Percentiles rank a stretch among this genome's conserved stretches.
phyloP scores from a whole-genome alignment of 495 filamentous ascomycete species.

The Xylaria nigripes region DNA sequence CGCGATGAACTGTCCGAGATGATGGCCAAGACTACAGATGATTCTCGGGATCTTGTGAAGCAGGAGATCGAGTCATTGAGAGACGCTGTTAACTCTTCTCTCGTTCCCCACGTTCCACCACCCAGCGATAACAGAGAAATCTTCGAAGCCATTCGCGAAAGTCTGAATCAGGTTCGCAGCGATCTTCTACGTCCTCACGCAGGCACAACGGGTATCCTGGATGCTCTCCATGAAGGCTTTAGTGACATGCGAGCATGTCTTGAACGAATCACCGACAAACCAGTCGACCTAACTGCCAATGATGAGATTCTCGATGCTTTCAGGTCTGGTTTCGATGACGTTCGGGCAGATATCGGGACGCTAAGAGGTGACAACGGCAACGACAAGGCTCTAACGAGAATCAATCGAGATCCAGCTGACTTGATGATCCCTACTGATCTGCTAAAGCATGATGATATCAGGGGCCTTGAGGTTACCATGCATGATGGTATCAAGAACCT shows the following conservation, averaged over 20 bases:
- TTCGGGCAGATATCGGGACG: slow-evolving; percentile 70
- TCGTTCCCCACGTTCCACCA: slow-evolving; percentile 51
- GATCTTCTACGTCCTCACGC: slow-evolving; percentile 52
- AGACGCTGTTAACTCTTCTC: slow-evolving; percentile 58
- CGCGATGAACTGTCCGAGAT: slow-evolving; percentile 59
- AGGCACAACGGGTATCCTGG: slow-evolving; percentile 64
- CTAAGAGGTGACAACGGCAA: slow-evolving; percentile 48
- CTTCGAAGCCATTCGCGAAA: slow-evolving; percentile 61
- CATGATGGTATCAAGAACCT: slow-evolving; percentile 73
- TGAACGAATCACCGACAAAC: slow-evolving; percentile 69
- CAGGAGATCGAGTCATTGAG: slow-evolving; percentile 72
- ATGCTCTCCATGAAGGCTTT: slow-evolving; percentile 76
- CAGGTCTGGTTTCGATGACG: slow-evolving; percentile 62
- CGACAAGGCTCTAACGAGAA: slow-evolving; percentile 50
- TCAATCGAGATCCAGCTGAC: slow-evolving; percentile 24
- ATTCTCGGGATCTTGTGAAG: slow-evolving; percentile 59
- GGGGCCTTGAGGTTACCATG: slow-evolving; percentile 60
- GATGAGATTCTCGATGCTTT: slow-evolving; percentile 82
- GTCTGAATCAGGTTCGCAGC: slow-evolving; percentile 57
- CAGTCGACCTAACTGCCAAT: slow-evolving; percentile 67
- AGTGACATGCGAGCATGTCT: slow-evolving; percentile 63
- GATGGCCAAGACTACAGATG: slow-evolving; percentile 33
- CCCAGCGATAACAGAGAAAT: slow-evolving; percentile 47
- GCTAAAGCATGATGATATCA: slow-evolving; percentile 61
- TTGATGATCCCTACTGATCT: slow-evolving; percentile 33